Conservation (phyloP, 108 stramenopile species). For the Discostella pseudostelligera region DNA sequence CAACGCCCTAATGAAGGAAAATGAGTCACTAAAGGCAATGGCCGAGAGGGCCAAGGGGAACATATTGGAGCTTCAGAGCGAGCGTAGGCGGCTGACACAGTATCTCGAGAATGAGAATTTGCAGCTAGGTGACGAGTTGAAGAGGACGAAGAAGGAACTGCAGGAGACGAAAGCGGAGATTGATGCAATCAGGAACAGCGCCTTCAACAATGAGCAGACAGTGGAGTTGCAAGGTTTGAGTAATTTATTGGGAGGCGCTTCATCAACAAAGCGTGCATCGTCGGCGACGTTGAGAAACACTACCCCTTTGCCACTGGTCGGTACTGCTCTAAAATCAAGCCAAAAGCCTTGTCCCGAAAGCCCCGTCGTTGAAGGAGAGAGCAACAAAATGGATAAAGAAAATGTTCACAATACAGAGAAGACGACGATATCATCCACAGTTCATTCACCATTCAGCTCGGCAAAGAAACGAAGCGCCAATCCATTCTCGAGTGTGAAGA, state of each 20-base stretch:
- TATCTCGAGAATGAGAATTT: conserved; percentile 85
- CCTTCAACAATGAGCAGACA: conserved; percentile 38
- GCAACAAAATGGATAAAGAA: not conserved
- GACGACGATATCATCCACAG: not conserved
- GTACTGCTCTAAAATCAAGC: not conserved
- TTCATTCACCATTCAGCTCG: conserved; percentile 17
- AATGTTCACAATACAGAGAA: conserved; percentile 2
- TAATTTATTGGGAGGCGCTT: conserved; percentile 8
- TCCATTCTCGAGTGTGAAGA: conserved; percentile 36
- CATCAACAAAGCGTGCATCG: not conserved
- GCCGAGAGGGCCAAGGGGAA: conserved; percentile 31
- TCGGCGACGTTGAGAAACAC: not conserved
- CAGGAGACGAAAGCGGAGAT: conserved; percentile 51
- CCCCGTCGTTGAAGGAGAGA: not conserved
- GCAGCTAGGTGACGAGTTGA: conserved; percentile 78
- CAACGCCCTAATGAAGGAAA: conserved; percentile 36
- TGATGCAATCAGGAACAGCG: conserved; percentile 46
- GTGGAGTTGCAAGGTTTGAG: conserved; percentile 39
- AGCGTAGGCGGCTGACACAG: conserved; percentile 59
- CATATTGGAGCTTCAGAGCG: conserved; percentile 42
- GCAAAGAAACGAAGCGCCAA: conserved; percentile 31
- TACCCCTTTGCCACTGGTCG: not conserved
- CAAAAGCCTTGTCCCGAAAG: conserved; percentile 3
- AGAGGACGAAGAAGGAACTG: conserved; percentile 60
- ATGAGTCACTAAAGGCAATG: conserved; percentile 27